Evolutionary conservation across 2,329 filamentous ascomycete genomes (phyloP).

Genomic region (Colletotrichum spinosum): DNA sequence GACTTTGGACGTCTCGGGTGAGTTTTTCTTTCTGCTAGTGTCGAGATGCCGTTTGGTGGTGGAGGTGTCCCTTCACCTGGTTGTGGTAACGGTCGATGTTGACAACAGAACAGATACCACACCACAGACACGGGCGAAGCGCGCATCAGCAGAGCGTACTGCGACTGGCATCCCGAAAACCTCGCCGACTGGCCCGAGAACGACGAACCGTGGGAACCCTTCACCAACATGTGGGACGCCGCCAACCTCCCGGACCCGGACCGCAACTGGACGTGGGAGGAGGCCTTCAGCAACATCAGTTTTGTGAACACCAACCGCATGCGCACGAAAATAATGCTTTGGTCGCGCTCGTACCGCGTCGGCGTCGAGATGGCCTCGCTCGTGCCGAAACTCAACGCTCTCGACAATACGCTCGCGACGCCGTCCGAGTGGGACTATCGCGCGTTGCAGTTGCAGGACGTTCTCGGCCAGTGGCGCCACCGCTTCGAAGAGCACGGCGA

Average conservation of each 20-base stretch:
- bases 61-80: slow-evolving; percentile 20
- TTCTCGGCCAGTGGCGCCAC: slow-evolving; percentile 30
- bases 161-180: slow-evolving; percentile 47
- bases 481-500: slow-evolving; percentile 16
- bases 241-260: slow-evolving; percentile 15
- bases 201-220: slow-evolving; percentile 21
- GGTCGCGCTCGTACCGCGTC: slow-evolving; percentile 53
- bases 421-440: slow-evolving; percentile 30
- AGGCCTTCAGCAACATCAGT: slow-evolving; percentile 40
- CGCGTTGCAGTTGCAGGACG: slow-evolving; percentile 34
- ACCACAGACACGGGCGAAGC: slow-evolving; percentile 34
- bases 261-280: slow-evolving; percentile 38
- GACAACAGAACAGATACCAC: slow-evolving; percentile 1
- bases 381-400: slow-evolving; percentile 10
- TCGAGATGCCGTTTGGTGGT: slow-evolving; percentile 38
- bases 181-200: slow-evolving; percentile 43
- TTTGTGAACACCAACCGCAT: slow-evolving; percentile 33
- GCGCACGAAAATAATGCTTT: slow-evolving; percentile 43
- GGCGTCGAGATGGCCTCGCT: slow-evolving; percentile 47
- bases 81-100: too few relatives aligned
- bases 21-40: neutral
- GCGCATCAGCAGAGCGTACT: slow-evolving; percentile 42
- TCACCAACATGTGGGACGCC: slow-evolving; percentile 5
- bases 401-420: slow-evolving; percentile 31
- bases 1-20: slow-evolving; percentile 42